Percentiles rank a stretch among this genome's conserved stretches.
Conservation (phyloP, 2,329 filamentous ascomycete genomes). For the Ophiostoma ulmi region DNA sequence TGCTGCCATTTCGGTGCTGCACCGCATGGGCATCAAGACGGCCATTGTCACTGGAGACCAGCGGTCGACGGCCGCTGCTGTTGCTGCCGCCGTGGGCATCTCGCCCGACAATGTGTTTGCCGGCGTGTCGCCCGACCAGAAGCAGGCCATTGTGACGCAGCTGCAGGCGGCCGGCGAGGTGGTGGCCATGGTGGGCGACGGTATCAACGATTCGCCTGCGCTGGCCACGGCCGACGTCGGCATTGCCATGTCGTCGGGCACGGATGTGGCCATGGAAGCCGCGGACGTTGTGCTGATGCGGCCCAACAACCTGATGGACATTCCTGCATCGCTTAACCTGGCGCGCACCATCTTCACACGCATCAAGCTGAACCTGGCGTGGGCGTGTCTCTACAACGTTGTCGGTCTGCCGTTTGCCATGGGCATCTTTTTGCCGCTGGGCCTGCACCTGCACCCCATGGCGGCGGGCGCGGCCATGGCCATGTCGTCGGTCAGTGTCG, state of each 20-base stretch:
- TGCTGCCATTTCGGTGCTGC: slow-evolving; percentile 74
- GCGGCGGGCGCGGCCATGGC: slow-evolving; percentile 94
- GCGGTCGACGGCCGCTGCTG: slow-evolving; percentile 72
- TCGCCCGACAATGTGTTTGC: slow-evolving; percentile 69
- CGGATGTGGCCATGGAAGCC: slow-evolving; percentile 96
- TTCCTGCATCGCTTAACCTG: slow-evolving; percentile 80
- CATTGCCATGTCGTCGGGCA: slow-evolving; percentile 87
- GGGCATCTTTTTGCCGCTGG: slow-evolving; percentile 89
- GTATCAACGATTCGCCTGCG: slow-evolving; percentile 96
- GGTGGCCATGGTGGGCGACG: slow-evolving; percentile 96
- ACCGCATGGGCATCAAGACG: slow-evolving; percentile 77
- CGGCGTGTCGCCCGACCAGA: slow-evolving; percentile 84
- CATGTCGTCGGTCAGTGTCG: slow-evolving; percentile 81
- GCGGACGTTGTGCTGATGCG: slow-evolving; percentile 95
- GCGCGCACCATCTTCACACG: slow-evolving; percentile 79
- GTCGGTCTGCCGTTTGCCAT: slow-evolving; percentile 92
- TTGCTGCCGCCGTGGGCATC: slow-evolving; percentile 80
- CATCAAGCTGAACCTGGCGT: slow-evolving; percentile 88
- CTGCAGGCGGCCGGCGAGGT: slow-evolving; percentile 70
- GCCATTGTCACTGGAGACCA: slow-evolving; percentile 95
- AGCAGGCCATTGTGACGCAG: slow-evolving; percentile 74
- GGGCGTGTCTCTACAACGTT: slow-evolving; percentile 90
- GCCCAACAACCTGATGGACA: slow-evolving; percentile 82
- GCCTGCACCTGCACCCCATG: slow-evolving; percentile 84
- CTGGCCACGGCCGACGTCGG: slow-evolving; percentile 88